phyloP scores from a whole-genome alignment of 2,329 filamentous ascomycete species.

The Scedosporium minutisporum region DNA sequence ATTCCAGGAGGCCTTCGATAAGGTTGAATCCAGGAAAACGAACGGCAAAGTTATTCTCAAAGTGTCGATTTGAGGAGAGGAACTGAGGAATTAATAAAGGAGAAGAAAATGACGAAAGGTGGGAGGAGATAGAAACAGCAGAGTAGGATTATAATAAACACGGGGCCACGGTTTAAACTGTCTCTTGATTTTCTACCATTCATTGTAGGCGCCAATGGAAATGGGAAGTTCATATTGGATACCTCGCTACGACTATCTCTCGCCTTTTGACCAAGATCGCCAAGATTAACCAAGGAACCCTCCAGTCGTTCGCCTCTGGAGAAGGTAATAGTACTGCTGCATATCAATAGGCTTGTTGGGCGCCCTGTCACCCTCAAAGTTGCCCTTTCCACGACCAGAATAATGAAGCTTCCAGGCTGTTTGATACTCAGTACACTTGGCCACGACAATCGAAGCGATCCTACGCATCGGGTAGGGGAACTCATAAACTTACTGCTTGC shows the following conservation, averaged over 20 bases:
- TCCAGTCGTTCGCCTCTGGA: slow-evolving; percentile 23
- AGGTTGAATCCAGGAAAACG: slow-evolving; percentile 22
- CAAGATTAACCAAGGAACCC: neutral
- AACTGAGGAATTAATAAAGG: neutral
- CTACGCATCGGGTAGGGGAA: neutral
- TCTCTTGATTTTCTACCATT: no score
- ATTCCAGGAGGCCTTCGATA: slow-evolving; percentile 26
- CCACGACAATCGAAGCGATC: neutral
- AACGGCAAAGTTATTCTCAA: slow-evolving; percentile 31
- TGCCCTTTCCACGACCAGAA: slow-evolving; percentile 25
- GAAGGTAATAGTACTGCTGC: slow-evolving; percentile 24
- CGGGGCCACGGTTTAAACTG: no score
- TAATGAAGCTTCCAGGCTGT: slow-evolving; percentile 29
- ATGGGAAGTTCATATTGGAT: no score
- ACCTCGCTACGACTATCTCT: no score
- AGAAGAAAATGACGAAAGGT: neutral
- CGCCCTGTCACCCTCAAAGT: slow-evolving; percentile 20
- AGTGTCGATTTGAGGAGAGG: slow-evolving; percentile 11
- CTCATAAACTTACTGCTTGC: slow-evolving; percentile 30
- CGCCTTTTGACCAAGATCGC: no score
- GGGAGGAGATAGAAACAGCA: no score
- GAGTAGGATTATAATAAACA: no score
- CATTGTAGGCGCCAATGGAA: no score
- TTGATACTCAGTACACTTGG: slow-evolving; percentile 13
- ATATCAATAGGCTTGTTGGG: slow-evolving; percentile 14